Conservation (phyloP, 495 filamentous ascomycete genomes). For the Cercophora scortea region DNA sequence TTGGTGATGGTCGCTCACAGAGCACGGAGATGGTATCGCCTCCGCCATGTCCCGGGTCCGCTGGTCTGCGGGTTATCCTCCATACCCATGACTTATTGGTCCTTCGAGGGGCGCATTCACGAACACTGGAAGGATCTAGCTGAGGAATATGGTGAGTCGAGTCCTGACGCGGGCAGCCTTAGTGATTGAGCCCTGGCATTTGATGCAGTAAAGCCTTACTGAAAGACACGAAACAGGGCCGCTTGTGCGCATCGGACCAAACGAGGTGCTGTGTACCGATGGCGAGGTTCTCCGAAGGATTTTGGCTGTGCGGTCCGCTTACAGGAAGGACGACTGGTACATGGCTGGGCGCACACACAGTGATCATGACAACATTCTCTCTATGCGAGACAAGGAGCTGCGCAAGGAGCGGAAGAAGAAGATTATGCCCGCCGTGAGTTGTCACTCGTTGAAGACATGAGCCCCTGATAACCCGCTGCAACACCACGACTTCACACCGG, state of each 20-base stretch:
- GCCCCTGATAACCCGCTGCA: too few relatives aligned
- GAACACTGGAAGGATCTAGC: slow-evolving; percentile 3
- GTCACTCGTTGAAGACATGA: too few relatives aligned
- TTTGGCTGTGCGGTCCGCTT: slow-evolving; percentile 27
- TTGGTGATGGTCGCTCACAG: not conserved
- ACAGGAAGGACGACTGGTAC: slow-evolving; percentile 37
- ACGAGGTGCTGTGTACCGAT: slow-evolving; percentile 25
- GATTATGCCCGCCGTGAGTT: slow-evolving; percentile 19
- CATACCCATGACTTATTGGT: slow-evolving; percentile 10
- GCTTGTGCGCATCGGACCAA: slow-evolving; percentile 19
- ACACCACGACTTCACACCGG: too few relatives aligned
- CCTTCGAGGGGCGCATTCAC: slow-evolving; percentile 1
- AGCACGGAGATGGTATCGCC: slow-evolving; percentile 19
- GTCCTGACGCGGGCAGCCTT: not conserved
- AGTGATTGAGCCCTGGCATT: not conserved
- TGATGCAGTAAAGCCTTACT: not conserved
- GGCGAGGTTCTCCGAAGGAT: slow-evolving; percentile 33
- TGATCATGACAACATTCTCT: slow-evolving; percentile 30
- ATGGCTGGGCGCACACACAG: slow-evolving; percentile 29
- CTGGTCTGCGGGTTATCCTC: slow-evolving; percentile 10
- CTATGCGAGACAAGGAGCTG: slow-evolving; percentile 14
- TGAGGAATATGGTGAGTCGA: slow-evolving; percentile 12
- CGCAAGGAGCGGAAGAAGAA: slow-evolving; percentile 25
- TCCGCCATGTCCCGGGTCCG: slow-evolving; percentile 18
- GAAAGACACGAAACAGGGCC: slow-evolving; percentile 9